A percentile compares a stretch with the other conserved stretches of the same genome.
phyloP scores from a whole-genome alignment of 2,329 filamentous ascomycete genomes.

The Aspergillus brasiliensis region DNA sequence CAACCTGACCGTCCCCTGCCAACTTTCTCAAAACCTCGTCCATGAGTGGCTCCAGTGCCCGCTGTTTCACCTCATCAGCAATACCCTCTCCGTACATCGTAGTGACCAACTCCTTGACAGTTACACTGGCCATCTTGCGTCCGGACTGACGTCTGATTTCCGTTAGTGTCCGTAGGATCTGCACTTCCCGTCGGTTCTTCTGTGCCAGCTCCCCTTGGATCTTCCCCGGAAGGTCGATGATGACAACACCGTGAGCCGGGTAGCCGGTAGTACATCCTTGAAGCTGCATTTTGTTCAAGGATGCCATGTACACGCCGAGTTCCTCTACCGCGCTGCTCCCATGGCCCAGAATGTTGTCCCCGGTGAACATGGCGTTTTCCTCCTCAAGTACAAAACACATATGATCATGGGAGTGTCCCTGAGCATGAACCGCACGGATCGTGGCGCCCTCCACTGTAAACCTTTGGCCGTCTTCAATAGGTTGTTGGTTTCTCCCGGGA shows the following conservation, averaged over 20 bases:
- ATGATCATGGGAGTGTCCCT: conserved; percentile 75
- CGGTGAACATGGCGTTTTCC: conserved; percentile 76
- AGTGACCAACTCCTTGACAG: conserved; percentile 47
- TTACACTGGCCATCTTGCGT: conserved; percentile 37
- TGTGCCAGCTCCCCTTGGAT: conserved; percentile 40
- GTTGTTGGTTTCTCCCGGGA: conserved; percentile 32
- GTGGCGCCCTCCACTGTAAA: conserved; percentile 46
- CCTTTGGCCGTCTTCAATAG: conserved; percentile 41
- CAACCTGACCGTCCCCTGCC: conserved; percentile 48
- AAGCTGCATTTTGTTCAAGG: conserved; percentile 35
- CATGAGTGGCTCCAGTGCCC: conserved; percentile 49
- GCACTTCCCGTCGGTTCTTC: conserved; percentile 46
- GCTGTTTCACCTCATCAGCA: conserved; percentile 35
- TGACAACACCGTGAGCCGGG: conserved; percentile 49
- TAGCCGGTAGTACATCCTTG: conserved; percentile 46
- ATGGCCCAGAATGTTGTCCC: conserved; percentile 75
- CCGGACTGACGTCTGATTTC: conserved; percentile 7
- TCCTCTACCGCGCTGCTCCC: conserved; percentile 46
- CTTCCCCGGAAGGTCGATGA: conserved; percentile 42
- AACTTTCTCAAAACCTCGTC: conserved; percentile 48
- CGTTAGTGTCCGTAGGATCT: conserved; percentile 40
- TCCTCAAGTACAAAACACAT: conserved; percentile 73
- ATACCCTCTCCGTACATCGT: conserved; percentile 44
- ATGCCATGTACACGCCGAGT: conserved; percentile 40
- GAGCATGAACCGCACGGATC: conserved; percentile 49